Evolutionary conservation across 2,329 filamentous ascomycete species (phyloP), one percentile per base, ranked within the genome.

Genomic region (Aspergillus alliaceus): DNA sequence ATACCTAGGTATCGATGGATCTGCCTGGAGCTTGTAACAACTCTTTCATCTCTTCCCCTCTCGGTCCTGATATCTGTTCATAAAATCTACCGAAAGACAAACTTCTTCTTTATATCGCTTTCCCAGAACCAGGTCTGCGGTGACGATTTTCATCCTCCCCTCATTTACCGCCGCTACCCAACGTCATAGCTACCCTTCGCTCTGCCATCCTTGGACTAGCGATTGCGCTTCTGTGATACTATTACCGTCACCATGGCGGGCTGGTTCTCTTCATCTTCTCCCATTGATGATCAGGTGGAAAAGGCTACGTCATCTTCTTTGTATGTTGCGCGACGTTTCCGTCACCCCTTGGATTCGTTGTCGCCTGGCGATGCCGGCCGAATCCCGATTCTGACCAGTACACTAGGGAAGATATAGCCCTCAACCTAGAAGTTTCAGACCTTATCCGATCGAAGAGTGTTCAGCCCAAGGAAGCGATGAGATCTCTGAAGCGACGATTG

Each of bases 401-500:
- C 54, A 53, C 4, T 68, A 96, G 91, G 66, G 93, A 99, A 78
- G 93, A 99, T 72, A 98, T 99, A 74, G 90, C 95, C 39, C 86
- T 97, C 66, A 98, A 98, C 74, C 87, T 99, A 70, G 95, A 99
- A 77, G 98, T 99, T 68, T 97, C 93, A 75, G 95, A 99, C 79
- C 82, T 96, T 67, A 97, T 99, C 75, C 87, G 95, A 68, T 98
- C 93, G 70, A 98, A 98, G 81, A 96, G 92, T 18, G 93, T 99
- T 51, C 92, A 93, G 75, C 93, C 95, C 53, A 97, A 93, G 77
- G 95, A 99, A 77, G 95, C 95, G 61, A 99, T 99, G 95, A 90
- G 92, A 74, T 93, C 91, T 42, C 81, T 99, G 69, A 98, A 97
- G 80, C 87, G 87, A 72, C 88, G 95, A 74, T 92, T 99, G 80